phyloP scores from a whole-genome alignment of 176 grass and related monocot species.

The Carex scoparia region DNA sequence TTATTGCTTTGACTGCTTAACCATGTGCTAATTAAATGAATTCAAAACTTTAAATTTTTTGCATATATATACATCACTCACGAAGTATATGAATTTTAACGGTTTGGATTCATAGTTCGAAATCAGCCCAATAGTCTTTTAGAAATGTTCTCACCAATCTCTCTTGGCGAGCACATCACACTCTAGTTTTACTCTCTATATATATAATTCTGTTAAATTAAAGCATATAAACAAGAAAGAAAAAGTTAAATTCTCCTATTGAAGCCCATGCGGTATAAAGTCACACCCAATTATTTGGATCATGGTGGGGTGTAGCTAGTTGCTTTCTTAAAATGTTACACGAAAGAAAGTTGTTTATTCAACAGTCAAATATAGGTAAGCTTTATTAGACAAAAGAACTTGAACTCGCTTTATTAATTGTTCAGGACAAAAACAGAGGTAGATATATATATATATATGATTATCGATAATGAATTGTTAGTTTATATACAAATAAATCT shows the following conservation, averaged over 20 bases:
- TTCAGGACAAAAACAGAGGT: not conserved
- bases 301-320: not conserved
- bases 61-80: too few species aligned
- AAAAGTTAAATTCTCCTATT: not conserved
- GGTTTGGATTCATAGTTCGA: too few species aligned
- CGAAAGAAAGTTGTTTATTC: not conserved
- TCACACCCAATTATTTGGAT: not conserved
- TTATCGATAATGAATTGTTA: not conserved
- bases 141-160: too few species aligned
- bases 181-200: too few species aligned
- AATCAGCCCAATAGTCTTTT: too few species aligned
- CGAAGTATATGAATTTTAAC: too few species aligned
- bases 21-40: too few species aligned
- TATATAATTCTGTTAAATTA: not conserved
- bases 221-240: not conserved
- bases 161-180: too few species aligned
- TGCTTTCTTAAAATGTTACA: not conserved
- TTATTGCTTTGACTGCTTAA: too few species aligned
- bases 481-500: not conserved
- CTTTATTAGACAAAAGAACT: not conserved
- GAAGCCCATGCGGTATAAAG: not conserved
- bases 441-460: not conserved
- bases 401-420: not conserved
- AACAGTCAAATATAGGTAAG: not conserved
- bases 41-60: too few species aligned